Conservation (phyloP, 257 asterid genomes). For the Apocynum venetum region DNA sequence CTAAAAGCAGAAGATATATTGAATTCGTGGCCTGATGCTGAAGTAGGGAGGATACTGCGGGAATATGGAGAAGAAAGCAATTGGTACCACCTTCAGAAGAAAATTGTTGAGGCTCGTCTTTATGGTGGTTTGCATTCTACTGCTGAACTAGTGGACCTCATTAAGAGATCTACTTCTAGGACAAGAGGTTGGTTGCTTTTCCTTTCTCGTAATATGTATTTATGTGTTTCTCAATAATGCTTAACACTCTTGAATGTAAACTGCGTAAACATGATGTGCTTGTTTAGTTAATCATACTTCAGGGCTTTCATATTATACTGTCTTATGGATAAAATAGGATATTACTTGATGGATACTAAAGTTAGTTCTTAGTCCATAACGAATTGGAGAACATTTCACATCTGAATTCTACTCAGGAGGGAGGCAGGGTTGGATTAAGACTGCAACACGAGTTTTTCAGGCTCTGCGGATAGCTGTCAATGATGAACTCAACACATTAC, state of each 20-base stretch:
- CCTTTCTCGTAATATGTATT: neutral
- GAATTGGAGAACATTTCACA: neutral
- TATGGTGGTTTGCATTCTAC: constrained; percentile 90
- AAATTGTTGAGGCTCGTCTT: constrained; percentile 66
- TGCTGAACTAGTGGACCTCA: constrained; percentile 69
- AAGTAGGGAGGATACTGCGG: constrained; percentile 72
- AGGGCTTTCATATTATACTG: neutral
- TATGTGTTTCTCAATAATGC: constrained; percentile 2
- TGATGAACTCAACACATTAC: constrained; percentile 77
- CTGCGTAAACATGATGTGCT: neutral
- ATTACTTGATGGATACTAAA: too few relatives aligned
- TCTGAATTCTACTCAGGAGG: constrained; percentile 49
- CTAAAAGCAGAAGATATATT: constrained; percentile 88
- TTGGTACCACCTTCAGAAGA: constrained; percentile 77
- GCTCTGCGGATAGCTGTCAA: constrained; percentile 93
- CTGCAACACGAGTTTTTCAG: constrained; percentile 91
- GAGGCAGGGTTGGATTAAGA: constrained; percentile 98
- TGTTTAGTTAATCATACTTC: neutral
- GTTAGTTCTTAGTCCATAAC: neutral
- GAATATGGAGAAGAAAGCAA: constrained; percentile 98
- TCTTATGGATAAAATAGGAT: neutral
- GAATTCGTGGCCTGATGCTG: constrained; percentile 89
- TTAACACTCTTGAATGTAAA: neutral
- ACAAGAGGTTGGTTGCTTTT: constrained; percentile 49
- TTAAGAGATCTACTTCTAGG: constrained; percentile 63